Conservation (phyloP, 169 alveolate species). For the Plasmodium malariae region DNA sequence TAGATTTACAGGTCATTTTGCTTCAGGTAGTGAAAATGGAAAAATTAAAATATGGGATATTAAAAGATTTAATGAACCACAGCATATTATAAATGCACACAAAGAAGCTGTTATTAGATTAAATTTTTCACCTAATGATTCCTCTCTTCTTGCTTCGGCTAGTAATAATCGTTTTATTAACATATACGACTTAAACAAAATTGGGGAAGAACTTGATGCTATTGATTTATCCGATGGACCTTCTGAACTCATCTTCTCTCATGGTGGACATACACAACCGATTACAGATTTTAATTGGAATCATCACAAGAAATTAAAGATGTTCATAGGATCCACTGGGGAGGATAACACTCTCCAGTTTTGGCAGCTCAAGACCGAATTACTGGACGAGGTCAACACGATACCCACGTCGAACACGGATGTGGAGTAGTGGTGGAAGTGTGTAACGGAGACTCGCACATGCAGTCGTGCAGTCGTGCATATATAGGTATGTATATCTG, state of each 20-base stretch:
- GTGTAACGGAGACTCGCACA: too few species aligned
- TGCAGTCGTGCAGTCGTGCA: too few species aligned
- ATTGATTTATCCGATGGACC: conserved; percentile 64
- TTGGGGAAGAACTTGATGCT: conserved; percentile 71
- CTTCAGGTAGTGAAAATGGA: conserved; percentile 74
- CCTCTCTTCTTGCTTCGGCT: conserved; percentile 57
- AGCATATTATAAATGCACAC: conserved; percentile 61
- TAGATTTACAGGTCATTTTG: conserved; percentile 49
- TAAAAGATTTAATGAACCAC: conserved; percentile 43
- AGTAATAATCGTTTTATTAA: conserved; percentile 57
- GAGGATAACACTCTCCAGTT: conserved; percentile 63
- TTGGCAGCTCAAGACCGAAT: conserved; percentile 56
- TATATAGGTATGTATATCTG: too few species aligned
- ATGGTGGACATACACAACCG: conserved; percentile 70
- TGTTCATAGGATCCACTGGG: conserved; percentile 59
- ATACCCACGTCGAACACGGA: conserved; percentile 68
- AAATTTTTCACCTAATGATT: conserved; percentile 52
- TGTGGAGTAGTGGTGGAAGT: too few species aligned
- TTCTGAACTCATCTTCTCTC: conserved; percentile 55
- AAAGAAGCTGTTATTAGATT: conserved; percentile 59
- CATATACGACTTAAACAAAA: conserved; percentile 35
- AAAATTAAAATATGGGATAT: conserved; percentile 66
- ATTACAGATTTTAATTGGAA: conserved; percentile 68
- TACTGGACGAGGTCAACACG: conserved; percentile 46
- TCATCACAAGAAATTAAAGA: conserved; percentile 52